phyloP scores from a whole-genome alignment of 371 early-diverging fungal genomes.

The Mucor plumbeus region DNA sequence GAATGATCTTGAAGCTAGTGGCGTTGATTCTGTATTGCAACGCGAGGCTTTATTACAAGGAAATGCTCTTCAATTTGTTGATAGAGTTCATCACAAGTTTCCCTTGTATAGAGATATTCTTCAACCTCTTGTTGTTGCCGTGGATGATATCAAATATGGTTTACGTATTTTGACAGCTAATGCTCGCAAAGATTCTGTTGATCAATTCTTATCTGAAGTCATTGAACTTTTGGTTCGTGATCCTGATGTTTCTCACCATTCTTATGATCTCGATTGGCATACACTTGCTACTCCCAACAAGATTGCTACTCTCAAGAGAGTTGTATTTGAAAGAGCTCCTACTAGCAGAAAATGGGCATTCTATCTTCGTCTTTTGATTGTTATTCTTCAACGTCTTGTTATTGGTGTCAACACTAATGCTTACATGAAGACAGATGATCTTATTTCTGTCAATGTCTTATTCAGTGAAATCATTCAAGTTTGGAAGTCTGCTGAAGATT shows the following conservation, averaged over 20 bases:
- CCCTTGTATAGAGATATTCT: slow-evolving; percentile 78
- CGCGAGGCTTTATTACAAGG: slow-evolving; percentile 76
- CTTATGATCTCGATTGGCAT: slow-evolving; percentile 49
- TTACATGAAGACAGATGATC: slow-evolving; percentile 51
- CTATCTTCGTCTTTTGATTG: slow-evolving; percentile 68
- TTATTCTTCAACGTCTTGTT: slow-evolving; percentile 62
- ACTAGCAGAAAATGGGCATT: slow-evolving; percentile 63
- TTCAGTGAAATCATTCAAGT: slow-evolving; percentile 71
- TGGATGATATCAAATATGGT: slow-evolving; percentile 83
- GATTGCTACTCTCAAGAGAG: slow-evolving; percentile 47
- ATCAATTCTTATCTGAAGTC: slow-evolving; percentile 45
- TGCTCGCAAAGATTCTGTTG: slow-evolving; percentile 31
- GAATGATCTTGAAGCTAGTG: slow-evolving; percentile 43
- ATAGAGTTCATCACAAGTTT: slow-evolving; percentile 61
- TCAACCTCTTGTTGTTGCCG: slow-evolving; percentile 72
- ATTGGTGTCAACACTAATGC: slow-evolving; percentile 62
- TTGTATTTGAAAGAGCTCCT: slow-evolving; percentile 59
- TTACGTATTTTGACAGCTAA: slow-evolving; percentile 61
- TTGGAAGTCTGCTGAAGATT: slow-evolving; percentile 76
- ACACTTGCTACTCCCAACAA: slow-evolving; percentile 52
- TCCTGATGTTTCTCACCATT: slow-evolving; percentile 44
- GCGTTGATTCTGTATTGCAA: slow-evolving; percentile 43
- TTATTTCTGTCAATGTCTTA: slow-evolving; percentile 59
- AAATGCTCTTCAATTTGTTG: slow-evolving; percentile 72
- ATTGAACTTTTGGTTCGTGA: slow-evolving; percentile 53